phyloP scores from a whole-genome alignment of 768 basidiomycete genomes.

The Arthromyces matolae region DNA sequence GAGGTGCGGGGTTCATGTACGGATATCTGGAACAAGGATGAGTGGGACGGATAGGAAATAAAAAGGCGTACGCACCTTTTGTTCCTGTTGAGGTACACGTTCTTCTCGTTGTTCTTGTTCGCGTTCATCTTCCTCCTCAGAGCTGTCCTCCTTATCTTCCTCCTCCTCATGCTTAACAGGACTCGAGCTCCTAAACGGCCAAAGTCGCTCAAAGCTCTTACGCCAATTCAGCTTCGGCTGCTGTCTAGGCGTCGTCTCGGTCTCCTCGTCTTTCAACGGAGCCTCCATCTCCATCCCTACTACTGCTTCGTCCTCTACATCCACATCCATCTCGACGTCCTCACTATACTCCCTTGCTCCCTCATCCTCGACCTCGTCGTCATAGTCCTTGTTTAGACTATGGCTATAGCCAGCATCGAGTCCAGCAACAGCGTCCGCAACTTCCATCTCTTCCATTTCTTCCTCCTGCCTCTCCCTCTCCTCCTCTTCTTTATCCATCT shows the following conservation, averaged over 20 bases:
- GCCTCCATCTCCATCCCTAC: slow-evolving; percentile 24
- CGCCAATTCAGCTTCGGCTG: slow-evolving; percentile 37
- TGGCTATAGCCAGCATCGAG: slow-evolving; percentile 32
- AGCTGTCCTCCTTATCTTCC: slow-evolving; percentile 18
- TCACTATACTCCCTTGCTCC: slow-evolving; percentile 17
- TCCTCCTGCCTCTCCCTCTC: slow-evolving; percentile 39
- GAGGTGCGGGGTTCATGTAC: no score
- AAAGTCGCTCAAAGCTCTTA: slow-evolving; percentile 40
- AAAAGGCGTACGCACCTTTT: no score
- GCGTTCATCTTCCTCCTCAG: neutral
- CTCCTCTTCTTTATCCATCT: slow-evolving; percentile 23
- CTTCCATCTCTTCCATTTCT: slow-evolving; percentile 47
- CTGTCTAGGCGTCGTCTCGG: slow-evolving; percentile 17
- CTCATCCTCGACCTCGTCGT: slow-evolving; percentile 18
- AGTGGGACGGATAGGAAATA: no score
- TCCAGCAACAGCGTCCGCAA: slow-evolving; percentile 36
- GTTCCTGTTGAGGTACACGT: slow-evolving; percentile 9
- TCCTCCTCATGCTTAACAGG: slow-evolving; percentile 19
- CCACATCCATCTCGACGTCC: slow-evolving; percentile 18
- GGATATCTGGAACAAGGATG: no score
- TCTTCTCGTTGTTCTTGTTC: slow-evolving; percentile 12
- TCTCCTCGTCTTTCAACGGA: slow-evolving; percentile 16
- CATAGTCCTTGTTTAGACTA: slow-evolving; percentile 26
- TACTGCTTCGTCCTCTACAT: slow-evolving; percentile 26
- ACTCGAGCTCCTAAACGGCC: slow-evolving; percentile 34